These are phyloP conservation scores for Gynochthodes officinalis DNA, from an alignment of 257 asterid species.

Conservation along the genomic window DNA sequence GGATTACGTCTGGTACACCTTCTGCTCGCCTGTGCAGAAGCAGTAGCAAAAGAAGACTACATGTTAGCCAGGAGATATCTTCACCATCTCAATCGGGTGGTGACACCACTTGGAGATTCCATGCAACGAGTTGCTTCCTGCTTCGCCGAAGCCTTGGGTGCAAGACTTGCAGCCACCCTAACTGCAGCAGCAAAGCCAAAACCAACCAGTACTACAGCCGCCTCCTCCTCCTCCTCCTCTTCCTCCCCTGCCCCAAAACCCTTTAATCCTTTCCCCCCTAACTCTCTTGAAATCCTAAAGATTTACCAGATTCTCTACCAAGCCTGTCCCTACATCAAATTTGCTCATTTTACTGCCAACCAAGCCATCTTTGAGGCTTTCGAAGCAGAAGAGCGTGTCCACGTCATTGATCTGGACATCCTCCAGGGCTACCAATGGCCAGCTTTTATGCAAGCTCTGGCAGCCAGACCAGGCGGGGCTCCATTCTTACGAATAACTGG, in stretches of 20 bases:
- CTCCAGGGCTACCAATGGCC: slow-evolving; percentile 96
- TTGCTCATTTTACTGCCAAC: slow-evolving; percentile 84
- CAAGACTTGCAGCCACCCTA: slow-evolving; percentile 62
- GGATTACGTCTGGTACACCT: slow-evolving; percentile 81
- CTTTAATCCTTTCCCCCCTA: slow-evolving; percentile 67
- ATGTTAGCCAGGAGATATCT: slow-evolving; percentile 73
- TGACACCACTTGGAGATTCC: slow-evolving; percentile 69
- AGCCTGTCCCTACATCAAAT: slow-evolving; percentile 83
- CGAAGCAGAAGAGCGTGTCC: slow-evolving; percentile 68
- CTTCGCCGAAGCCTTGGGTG: slow-evolving; percentile 68
- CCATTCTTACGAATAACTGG: slow-evolving; percentile 81
- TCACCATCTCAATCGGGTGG: slow-evolving; percentile 67
- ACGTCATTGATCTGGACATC: slow-evolving; percentile 78
- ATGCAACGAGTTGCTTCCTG: slow-evolving; percentile 87
- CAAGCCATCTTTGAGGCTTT: slow-evolving; percentile 88
- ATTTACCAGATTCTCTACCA: slow-evolving; percentile 83
- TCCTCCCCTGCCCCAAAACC: slow-evolving; percentile 34
- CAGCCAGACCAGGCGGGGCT: slow-evolving; percentile 79
- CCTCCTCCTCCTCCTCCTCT: slow-evolving; percentile 21
- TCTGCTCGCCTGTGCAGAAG: slow-evolving; percentile 81
- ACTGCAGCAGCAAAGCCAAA: slow-evolving; percentile 59
- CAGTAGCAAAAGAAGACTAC: slow-evolving; percentile 80
- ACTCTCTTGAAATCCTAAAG: slow-evolving; percentile 71
- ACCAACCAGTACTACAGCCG: slow-evolving; percentile 21
- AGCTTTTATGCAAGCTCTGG: slow-evolving; percentile 87